These are phyloP conservation scores for Pythium plurisporium DNA, from an alignment of 352 stramenopile genomes.

Conservation along the genomic window DNA sequence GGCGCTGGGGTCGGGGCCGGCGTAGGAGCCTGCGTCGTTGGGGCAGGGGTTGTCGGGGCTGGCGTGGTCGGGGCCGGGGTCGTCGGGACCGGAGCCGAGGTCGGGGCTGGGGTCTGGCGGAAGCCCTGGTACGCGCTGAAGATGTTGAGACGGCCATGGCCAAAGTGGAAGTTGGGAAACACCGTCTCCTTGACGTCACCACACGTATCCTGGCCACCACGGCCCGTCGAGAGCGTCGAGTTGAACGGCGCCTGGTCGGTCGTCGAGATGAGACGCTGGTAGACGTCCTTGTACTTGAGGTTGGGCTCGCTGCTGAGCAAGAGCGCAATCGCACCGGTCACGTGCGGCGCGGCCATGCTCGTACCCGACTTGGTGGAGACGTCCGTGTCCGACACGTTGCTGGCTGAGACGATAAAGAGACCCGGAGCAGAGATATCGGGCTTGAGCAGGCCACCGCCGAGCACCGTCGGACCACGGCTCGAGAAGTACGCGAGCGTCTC, in stretches of 20 bases:
- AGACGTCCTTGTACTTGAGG: slow-evolving; percentile 15
- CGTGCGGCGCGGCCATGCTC: slow-evolving; percentile 27
- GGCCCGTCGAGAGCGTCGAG: not conserved
- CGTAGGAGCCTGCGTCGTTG: not conserved
- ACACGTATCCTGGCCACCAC: not conserved
- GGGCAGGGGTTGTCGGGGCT: not conserved
- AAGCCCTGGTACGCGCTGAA: not conserved
- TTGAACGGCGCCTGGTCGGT: slow-evolving; percentile 2
- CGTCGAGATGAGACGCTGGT: not conserved
- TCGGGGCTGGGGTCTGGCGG: not conserved
- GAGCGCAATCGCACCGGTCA: slow-evolving; percentile 22
- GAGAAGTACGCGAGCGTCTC: slow-evolving; percentile 13
- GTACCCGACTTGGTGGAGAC: slow-evolving; percentile 17
- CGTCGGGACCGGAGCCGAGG: not conserved
- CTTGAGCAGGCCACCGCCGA: slow-evolving; percentile 17
- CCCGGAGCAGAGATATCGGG: slow-evolving; percentile 25
- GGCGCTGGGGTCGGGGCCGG: not conserved
- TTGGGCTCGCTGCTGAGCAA: slow-evolving; percentile 19
- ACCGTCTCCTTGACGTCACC: not conserved
- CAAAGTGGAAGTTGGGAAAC: not conserved
- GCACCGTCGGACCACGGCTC: slow-evolving; percentile 16
- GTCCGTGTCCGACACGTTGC: slow-evolving; percentile 1
- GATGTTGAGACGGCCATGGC: not conserved
- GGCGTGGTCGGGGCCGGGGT: not conserved
- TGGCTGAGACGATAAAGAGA: slow-evolving; percentile 8